Evolutionary conservation across 2,329 filamentous ascomycete species (phyloP), one percentile per base, ranked within the genome.

Genomic region (Penicillium sp.): DNA sequence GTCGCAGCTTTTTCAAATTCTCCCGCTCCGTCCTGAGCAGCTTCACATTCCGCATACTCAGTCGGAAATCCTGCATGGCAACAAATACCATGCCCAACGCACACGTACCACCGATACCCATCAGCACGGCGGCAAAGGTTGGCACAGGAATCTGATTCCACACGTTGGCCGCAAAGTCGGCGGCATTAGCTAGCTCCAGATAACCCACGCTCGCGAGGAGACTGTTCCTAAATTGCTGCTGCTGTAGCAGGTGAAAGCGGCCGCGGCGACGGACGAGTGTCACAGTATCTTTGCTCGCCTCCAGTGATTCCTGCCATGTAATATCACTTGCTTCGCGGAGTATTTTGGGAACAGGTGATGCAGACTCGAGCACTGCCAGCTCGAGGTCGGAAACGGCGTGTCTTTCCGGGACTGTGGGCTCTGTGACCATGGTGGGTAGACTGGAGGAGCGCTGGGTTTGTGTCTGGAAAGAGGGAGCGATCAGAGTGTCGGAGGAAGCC

Each of bases 111-210:
- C 84, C 84, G 3, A 85, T 71, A 0, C 75, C 83, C 84, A 86
- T 85, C 4, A 85, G 71, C 0, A 80, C 77, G 0, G 80, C 71
- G 8, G 82, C 84, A 53, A 81, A 81, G 1, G 68, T 64, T 0
- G 84, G 84, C 0, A 84, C 78, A 0, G 83, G 84, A 0, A 79
- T 73, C 1, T 80, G 63, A 63, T 86, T 86, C 82, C 82, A 86
- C 1, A 86, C 79, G 57, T 86, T 86, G 58, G 84, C 84, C 0
- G 84, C 82, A 57, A 86, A 86, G 65, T 86, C 84, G 1, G 80
- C 79, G 0, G 83, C 82, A 66, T 86, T 86, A 56, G 81, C 82
- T 1, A 85, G 75, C 61, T 86, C 84, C 19, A 86, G 79, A 52
- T 82, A 82, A 0, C 83, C 84, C 1, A 84, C 76, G 13, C 75